Conservation (phyloP, 495 filamentous ascomycete species). For the Collariella sp. region DNA sequence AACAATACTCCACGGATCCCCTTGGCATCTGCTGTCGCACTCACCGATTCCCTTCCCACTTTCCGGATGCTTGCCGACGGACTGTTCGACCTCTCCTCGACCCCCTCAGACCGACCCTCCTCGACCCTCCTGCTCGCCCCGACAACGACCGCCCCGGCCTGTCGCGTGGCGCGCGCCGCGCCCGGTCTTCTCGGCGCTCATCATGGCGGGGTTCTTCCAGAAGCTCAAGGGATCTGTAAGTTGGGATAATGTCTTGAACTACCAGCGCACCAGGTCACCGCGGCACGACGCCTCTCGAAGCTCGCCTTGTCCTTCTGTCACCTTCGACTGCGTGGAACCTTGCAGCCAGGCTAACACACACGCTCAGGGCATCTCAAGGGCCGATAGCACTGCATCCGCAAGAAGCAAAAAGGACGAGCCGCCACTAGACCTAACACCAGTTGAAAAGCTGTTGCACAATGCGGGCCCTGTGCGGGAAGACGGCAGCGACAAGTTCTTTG, state of each 20-base stretch:
- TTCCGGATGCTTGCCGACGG: constrained; percentile 9
- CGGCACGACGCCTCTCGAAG: constrained; percentile 15
- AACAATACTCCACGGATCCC: neutral
- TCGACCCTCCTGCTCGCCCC: neutral
- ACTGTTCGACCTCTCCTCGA: neutral
- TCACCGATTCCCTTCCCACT: neutral
- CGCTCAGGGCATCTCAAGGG: constrained; percentile 27
- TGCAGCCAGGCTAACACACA: neutral
- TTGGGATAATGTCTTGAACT: too few relatives aligned
- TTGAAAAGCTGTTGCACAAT: constrained; percentile 76
- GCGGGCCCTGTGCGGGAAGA: constrained; percentile 70
- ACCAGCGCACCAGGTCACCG: neutral
- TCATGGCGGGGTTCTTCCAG: constrained; percentile 40
- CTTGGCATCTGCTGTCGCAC: neutral
- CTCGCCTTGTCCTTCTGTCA: neutral
- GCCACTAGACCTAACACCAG: constrained; percentile 57
- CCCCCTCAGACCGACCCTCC: neutral
- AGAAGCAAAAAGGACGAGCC: constrained; percentile 64
- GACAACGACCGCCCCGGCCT: constrained; percentile 6
- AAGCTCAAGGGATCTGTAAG: constrained; percentile 36
- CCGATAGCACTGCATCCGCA: constrained; percentile 33
- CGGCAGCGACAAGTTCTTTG: constrained; percentile 97
- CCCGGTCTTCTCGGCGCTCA: constrained; percentile 14
- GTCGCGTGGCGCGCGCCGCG: constrained; percentile 13
- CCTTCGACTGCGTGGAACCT: constrained; percentile 2